phyloP scores from a whole-genome alignment of 1,284 basidiomycete species.

The Sporisorium scitamineum region DNA sequence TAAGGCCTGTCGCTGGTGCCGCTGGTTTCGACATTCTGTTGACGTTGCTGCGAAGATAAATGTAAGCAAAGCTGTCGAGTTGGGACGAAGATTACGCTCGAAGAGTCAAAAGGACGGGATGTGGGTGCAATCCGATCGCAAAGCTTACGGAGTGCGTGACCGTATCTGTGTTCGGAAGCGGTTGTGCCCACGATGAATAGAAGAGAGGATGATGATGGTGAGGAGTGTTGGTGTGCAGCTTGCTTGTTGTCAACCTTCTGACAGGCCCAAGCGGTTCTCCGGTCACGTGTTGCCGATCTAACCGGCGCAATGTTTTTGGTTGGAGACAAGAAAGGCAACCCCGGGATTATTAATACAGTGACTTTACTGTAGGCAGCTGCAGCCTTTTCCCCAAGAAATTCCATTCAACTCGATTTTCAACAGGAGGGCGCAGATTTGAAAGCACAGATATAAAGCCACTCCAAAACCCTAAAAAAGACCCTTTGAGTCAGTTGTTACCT shows the following conservation, averaged over 20 bases:
- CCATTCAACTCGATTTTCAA: neutral
- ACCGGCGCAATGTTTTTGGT: constrained; percentile 8
- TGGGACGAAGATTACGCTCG: neutral
- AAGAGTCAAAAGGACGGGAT: neutral
- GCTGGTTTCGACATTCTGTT: constrained; percentile 40
- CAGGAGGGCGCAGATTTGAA: neutral
- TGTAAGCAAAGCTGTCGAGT: neutral
- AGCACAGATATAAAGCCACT: neutral
- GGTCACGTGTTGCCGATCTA: constrained; percentile 13
- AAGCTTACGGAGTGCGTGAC: too few relatives aligned
- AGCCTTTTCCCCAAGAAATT: neutral
- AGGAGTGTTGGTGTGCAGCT: constrained; percentile 9
- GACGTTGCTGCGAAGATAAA: neutral
- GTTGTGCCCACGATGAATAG: neutral
- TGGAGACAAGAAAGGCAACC: neutral
- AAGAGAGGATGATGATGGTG: neutral
- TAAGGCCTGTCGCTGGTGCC: constrained; percentile 13
- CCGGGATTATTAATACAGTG: too few relatives aligned
- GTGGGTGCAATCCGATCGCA: neutral
- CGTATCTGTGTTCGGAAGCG: too few relatives aligned
- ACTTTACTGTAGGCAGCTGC: too few relatives aligned
- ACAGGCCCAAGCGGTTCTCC: constrained; percentile 2
- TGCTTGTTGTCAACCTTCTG: too few relatives aligned
- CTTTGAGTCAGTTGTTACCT: too few relatives aligned
- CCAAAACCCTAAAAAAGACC: neutral